These are phyloP conservation scores for Cryptococcus sp. DNA, from an alignment of 1,284 basidiomycete species.

Conservation along the genomic window DNA sequence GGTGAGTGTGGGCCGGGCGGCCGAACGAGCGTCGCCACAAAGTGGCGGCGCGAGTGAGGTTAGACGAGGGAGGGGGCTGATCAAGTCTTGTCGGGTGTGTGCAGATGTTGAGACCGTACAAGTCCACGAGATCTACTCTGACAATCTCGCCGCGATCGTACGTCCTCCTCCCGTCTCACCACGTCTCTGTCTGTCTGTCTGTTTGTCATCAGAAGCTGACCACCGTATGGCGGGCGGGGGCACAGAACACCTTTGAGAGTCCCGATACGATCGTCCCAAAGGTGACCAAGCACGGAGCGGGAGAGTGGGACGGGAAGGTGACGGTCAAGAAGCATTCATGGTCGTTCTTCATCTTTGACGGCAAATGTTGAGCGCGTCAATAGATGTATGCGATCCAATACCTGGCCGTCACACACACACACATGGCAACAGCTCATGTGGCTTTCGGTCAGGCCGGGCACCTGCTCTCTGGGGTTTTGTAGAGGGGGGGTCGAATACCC, in stretches of 20 bases:
- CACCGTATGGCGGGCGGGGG: too few species aligned
- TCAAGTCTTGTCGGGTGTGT: neutral
- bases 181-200: neutral
- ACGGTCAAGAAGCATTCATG: slow-evolving; percentile 41
- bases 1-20: slow-evolving; percentile 16
- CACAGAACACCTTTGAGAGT: slow-evolving; percentile 42
- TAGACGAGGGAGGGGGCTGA: neutral
- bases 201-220: neutral
- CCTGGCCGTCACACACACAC: too few species aligned
- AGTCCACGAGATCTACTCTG: slow-evolving; percentile 40
- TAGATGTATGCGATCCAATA: too few species aligned
- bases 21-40: too few species aligned
- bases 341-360: slow-evolving; percentile 36
- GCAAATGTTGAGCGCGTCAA: neutral
- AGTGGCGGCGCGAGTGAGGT: too few species aligned
- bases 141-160: slow-evolving; percentile 35
- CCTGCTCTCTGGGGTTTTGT: too few species aligned
- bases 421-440: too few species aligned
- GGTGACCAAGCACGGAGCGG: slow-evolving; percentile 12
- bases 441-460: too few species aligned
- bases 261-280: slow-evolving; percentile 29
- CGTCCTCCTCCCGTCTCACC: slow-evolving; percentile 6
- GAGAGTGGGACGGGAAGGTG: slow-evolving; percentile 24
- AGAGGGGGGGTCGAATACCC: too few species aligned
- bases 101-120: slow-evolving; percentile 27